phyloP scores from a whole-genome alignment of 192 early-diverging fungal genomes.

The Allomyces macrogynus region DNA sequence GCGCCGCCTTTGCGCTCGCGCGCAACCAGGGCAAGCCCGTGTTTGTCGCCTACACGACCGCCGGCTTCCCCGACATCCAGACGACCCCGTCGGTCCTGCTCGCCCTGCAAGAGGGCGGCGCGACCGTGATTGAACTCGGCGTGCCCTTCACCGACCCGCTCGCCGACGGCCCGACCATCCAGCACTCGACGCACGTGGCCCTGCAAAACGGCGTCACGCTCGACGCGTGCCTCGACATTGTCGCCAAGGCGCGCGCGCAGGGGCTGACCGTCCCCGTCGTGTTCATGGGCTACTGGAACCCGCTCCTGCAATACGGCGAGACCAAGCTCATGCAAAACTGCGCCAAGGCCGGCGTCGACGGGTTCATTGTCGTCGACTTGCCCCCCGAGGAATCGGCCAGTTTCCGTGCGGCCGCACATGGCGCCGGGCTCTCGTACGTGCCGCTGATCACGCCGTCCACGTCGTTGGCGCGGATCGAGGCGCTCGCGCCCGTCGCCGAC shows the following conservation, averaged over 20 bases:
- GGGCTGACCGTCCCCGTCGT: conserved; percentile 80
- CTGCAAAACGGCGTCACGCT: conserved; percentile 63
- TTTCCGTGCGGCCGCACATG: conserved; percentile 59
- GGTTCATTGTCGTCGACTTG: conserved; percentile 91
- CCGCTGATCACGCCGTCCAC: conserved; percentile 89
- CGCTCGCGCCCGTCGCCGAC: conserved; percentile 60
- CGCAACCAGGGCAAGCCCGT: conserved; percentile 22
- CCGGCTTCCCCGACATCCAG: conserved; percentile 64
- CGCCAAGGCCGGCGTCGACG: conserved; percentile 66
- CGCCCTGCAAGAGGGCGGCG: conserved; percentile 74
- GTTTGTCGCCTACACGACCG: conserved; percentile 86
- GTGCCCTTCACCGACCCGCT: conserved; percentile 96
- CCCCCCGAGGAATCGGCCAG: conserved; percentile 85
- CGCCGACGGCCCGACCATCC: conserved; percentile 94
- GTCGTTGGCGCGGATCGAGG: conserved; percentile 57
- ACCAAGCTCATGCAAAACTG: conserved; percentile 64
- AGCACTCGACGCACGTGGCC: conserved; percentile 69
- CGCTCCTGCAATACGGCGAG: conserved; percentile 87
- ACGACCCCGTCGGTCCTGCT: conserved; percentile 70
- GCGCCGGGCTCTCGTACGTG: conserved; percentile 46
- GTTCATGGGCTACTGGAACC: conserved; percentile 99
- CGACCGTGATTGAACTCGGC: conserved; percentile 88
- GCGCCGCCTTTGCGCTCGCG: background rate
- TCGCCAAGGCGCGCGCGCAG: conserved; percentile 50
- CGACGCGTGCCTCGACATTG: conserved; percentile 54